Base-by-base conservation (phyloP, 208 protist species). In the Leishmania braziliensis region DNA sequence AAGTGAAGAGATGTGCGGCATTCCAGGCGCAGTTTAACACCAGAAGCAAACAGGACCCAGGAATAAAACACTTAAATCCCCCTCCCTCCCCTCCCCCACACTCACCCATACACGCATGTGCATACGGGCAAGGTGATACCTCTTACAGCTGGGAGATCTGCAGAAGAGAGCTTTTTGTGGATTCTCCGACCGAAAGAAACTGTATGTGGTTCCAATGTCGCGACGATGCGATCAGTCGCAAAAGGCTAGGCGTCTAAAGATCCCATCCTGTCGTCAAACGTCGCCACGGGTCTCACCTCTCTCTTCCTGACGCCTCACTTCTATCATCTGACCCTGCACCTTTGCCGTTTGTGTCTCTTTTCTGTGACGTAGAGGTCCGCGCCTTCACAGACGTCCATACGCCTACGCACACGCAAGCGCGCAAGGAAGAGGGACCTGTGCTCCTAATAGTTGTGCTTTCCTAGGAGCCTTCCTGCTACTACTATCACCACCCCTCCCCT, bases 1-100 rank as follows among this genome's bases (percentile, higher is more conserved):
- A 5, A 18, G 48, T 51, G 46, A 29, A 2, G 69, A 54, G 26
- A 36, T 73, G 23, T 29, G 69, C 48, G 14, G 46, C 23, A 18
- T 29, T 73, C 26, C 46, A 48, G 69, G n/a, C 18, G 46, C 69
- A 14, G 66, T 48, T 71, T 71, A 71, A 71, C 66, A 48, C 66
- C 46, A 48, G 66, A 23, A 29, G 8, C 33, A 48, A 23, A 39
- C 26, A 39, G 1, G 20, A 43, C 6, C 14, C 12, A 9, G 29
- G 18, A 43, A 39, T 33, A 36, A 68, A 39, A 20, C 29, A 26
- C 43, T 46, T 46, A 46, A 46, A 46, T 46, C 43, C 4, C 43
- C 43, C 43, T 43, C 39, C 39, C 39, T 43, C 29, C 53, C 53
- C 53, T 58, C 54, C 54, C 20, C 39, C 39, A 26, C 10, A 29